A percentile compares a stretch with the other conserved stretches of the same genome.
These are phyloP conservation scores for Rhytidhysteron rufulum DNA, from an alignment of 2,329 filamentous ascomycete species.

Conservation along the genomic window DNA sequence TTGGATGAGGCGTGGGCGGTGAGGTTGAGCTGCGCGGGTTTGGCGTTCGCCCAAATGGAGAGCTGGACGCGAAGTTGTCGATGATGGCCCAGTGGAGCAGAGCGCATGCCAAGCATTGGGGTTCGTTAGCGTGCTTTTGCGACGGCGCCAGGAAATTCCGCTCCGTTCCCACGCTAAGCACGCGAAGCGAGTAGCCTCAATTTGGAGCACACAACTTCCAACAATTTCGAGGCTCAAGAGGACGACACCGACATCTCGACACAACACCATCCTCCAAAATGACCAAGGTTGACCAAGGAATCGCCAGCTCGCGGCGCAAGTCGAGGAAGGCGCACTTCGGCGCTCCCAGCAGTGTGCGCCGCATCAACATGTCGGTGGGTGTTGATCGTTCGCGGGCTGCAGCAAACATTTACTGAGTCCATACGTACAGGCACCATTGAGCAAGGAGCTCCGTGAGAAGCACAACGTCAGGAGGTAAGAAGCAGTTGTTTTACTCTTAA, in stretches of 20 bases:
- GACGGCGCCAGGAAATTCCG: too few species aligned
- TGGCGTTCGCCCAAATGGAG: too few species aligned
- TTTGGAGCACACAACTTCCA: conserved; percentile 9
- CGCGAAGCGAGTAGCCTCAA: conserved; percentile 16
- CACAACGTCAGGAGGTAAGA: conserved; percentile 95
- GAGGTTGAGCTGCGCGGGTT: too few species aligned
- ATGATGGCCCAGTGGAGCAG: background rate
- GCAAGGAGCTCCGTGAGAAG: conserved; percentile 93
- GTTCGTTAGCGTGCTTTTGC: too few species aligned
- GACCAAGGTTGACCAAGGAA: conserved; percentile 62
- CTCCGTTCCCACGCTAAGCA: too few species aligned
- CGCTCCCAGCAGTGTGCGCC: conserved; percentile 90
- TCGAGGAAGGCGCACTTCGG: conserved; percentile 98
- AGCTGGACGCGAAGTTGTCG: background rate
- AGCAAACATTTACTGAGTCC: conserved; percentile 27
- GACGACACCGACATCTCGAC: conserved; percentile 7
- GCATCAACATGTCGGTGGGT: conserved; percentile 81
- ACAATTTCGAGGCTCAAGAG: conserved; percentile 13
- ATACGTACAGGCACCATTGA: conserved; percentile 33
- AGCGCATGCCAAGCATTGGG: too few species aligned
- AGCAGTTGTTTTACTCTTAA: background rate
- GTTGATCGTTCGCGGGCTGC: conserved; percentile 52
- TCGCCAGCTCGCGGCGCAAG: conserved; percentile 91
- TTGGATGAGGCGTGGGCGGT: too few species aligned
- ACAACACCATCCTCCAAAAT: conserved; percentile 50